Percentiles rank a stretch among this genome's conserved stretches.
phyloP scores from a whole-genome alignment of 495 filamentous ascomycete species.

The Tricharina praecox region DNA sequence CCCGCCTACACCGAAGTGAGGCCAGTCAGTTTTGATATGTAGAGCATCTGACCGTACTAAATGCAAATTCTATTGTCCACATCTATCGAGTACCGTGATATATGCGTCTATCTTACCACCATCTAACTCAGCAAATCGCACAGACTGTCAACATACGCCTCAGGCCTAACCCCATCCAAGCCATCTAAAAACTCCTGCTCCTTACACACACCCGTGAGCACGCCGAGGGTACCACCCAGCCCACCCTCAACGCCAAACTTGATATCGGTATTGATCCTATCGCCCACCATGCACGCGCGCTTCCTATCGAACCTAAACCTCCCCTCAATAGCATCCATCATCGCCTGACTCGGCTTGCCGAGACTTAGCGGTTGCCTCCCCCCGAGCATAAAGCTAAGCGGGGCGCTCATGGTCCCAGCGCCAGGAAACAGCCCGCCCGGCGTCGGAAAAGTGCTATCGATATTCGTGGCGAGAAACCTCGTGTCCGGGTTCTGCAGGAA shows the following conservation, averaged over 20 bases:
- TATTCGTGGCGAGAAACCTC: slow-evolving; percentile 86
- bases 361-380: slow-evolving; percentile 55
- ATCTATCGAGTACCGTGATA: too few relatives aligned
- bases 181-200: slow-evolving; percentile 61
- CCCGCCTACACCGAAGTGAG: too few relatives aligned
- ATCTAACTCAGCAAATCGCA: slow-evolving; percentile 42
- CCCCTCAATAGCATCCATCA: slow-evolving; percentile 98
- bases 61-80: too few relatives aligned
- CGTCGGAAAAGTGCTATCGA: slow-evolving; percentile 69
- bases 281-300: slow-evolving; percentile 88
- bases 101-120: too few relatives aligned
- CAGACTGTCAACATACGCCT: slow-evolving; percentile 65
- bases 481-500: slow-evolving; percentile 65
- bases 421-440: slow-evolving; percentile 73
- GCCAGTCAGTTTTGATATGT: too few relatives aligned
- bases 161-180: slow-evolving; percentile 45
- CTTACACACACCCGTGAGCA: slow-evolving; percentile 75
- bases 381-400: slow-evolving; percentile 57
- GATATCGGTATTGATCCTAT: slow-evolving; percentile 89
- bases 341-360: slow-evolving; percentile 91
- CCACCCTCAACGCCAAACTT: slow-evolving; percentile 82
- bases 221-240: slow-evolving; percentile 77
- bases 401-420: slow-evolving; percentile 66
- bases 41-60: too few relatives aligned
- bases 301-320: slow-evolving; percentile 76